phyloP scores from a whole-genome alignment of 352 stramenopile species.

The Phytopythium oedochilum region DNA sequence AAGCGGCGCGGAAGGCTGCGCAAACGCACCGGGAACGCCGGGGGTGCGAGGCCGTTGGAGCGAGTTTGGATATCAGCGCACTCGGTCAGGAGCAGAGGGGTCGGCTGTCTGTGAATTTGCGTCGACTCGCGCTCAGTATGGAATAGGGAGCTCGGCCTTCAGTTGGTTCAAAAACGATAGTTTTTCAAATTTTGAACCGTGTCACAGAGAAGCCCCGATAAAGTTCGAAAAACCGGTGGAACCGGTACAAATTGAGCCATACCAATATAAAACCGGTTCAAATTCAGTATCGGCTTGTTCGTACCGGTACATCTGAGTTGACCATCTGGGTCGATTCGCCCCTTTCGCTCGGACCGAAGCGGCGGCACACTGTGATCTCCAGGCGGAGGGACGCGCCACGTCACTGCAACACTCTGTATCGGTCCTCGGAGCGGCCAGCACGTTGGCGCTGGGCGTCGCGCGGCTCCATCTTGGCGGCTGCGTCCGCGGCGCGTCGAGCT shows the following conservation, averaged over 20 bases:
- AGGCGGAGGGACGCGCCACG: not conserved
- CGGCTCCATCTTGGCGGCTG: too few relatives aligned
- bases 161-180: constrained; percentile 7
- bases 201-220: not conserved
- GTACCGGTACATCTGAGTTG: not conserved
- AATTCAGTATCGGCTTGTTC: not conserved
- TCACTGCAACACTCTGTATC: too few relatives aligned
- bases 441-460: too few relatives aligned
- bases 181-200: constrained; percentile 31
- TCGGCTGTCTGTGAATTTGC: not conserved
- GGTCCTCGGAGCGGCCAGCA: not conserved
- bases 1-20: constrained; percentile 1
- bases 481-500: too few relatives aligned
- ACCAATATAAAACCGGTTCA: not conserved
- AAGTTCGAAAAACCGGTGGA: constrained; percentile 4
- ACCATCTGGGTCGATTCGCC: not conserved
- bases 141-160: not conserved
- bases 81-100: not conserved
- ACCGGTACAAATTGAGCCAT: not conserved
- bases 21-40: not conserved
- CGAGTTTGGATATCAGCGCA: constrained; percentile 4
- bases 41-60: not conserved
- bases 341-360: not conserved
- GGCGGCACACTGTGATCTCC: not conserved
- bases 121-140: constrained; percentile 23